Percentiles rank a stretch among this genome's conserved stretches.
Evolutionary conservation across 192 early-diverging fungal genomes (phyloP).

Genomic region (Coemansia sp.): DNA sequence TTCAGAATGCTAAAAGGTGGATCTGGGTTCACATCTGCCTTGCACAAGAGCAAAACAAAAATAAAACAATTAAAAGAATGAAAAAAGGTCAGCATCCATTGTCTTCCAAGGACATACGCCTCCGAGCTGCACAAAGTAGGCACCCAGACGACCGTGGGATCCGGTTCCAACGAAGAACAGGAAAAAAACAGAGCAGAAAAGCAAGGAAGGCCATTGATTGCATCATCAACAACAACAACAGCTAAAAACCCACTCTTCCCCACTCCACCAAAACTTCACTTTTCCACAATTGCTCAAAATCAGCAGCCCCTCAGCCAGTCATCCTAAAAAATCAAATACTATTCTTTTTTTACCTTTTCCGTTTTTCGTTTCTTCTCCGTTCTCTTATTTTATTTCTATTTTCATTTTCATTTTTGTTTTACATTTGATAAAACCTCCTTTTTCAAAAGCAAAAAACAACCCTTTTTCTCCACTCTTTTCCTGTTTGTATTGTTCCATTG

Average conservation of each 20-base stretch:
- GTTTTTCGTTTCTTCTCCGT: conserved; percentile 4
- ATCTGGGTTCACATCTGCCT: too few species aligned
- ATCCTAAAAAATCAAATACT: too few species aligned
- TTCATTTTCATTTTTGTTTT: not conserved
- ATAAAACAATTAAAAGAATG: too few species aligned
- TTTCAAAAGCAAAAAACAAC: too few species aligned
- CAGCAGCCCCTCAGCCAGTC: too few species aligned
- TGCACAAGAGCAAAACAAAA: too few species aligned
- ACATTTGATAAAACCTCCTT: too few species aligned
- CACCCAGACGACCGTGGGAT: not conserved
- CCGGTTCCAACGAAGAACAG: not conserved
- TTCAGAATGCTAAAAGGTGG: too few species aligned
- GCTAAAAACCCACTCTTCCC: not conserved
- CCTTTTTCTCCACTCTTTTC: too few species aligned
- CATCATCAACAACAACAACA: conserved; percentile 5
- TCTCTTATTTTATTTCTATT: conserved; percentile 2
- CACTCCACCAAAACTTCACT: too few species aligned
- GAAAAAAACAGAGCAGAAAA: not conserved
- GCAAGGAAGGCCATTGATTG: not conserved
- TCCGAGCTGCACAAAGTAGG: not conserved
- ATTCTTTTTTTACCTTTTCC: not conserved
- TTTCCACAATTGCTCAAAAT: too few species aligned
- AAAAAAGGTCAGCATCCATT: not conserved
- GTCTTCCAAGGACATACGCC: not conserved
- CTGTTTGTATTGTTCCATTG: not conserved